These are phyloP conservation scores for Arthrobotrys pseudoclavata DNA, from an alignment of 2,329 filamentous ascomycete species.

Conservation along the genomic window DNA sequence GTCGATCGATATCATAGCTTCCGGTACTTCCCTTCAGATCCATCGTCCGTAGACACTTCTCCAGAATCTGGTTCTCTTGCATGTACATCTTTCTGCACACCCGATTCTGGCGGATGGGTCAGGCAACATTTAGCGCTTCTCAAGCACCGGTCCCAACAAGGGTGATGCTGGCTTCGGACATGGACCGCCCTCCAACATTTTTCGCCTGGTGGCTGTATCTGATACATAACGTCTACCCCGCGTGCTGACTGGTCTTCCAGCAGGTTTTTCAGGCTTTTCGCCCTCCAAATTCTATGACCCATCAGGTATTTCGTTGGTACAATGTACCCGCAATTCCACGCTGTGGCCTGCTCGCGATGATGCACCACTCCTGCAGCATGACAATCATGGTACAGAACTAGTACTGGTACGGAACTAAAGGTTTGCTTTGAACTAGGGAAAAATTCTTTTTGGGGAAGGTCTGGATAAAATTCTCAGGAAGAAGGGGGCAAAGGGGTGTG, in stretches of 20 bases:
- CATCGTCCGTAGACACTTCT: conserved; percentile 22
- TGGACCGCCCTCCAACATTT: conserved; percentile 38
- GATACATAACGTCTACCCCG: conserved; percentile 58
- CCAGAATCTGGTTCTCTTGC: conserved; percentile 26
- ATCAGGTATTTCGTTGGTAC: conserved; percentile 54
- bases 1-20: conserved; percentile 41
- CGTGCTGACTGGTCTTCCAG: conserved; percentile 29
- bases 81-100: conserved; percentile 35
- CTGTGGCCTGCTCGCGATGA: conserved; percentile 36
- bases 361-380: conserved; percentile 59
- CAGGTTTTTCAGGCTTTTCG: conserved; percentile 42
- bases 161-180: conserved; percentile 42
- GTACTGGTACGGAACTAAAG: conserved; percentile 48
- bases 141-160: conserved; percentile 36
- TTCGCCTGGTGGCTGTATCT: conserved; percentile 45
- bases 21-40: conserved; percentile 43
- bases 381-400: conserved; percentile 55
- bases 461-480: conserved; percentile 51
- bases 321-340: conserved; percentile 56
- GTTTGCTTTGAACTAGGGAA: conserved; percentile 57
- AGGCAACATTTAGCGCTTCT: conserved; percentile 60
- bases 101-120: conserved; percentile 51
- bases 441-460: conserved; percentile 59
- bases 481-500: conserved; percentile 51
- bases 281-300: conserved; percentile 30